Conservation (phyloP, 257 asterid species). For the Solanum rostratum region DNA sequence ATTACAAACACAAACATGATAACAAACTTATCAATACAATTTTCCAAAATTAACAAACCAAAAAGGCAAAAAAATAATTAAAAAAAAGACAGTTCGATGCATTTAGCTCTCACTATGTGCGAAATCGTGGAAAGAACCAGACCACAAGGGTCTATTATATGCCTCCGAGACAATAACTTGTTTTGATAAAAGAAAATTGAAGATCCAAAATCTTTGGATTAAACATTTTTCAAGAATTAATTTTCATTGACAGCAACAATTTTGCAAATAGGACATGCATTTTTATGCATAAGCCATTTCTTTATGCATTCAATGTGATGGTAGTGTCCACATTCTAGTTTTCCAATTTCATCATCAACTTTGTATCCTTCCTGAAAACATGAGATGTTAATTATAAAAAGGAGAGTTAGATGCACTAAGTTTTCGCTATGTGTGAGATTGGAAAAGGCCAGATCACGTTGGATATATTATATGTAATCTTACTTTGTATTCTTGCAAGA, state of each 20-base stretch:
- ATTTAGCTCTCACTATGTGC: no score
- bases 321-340: conserved; percentile 45
- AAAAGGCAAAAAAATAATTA: no score
- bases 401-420: background rate
- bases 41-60: background rate
- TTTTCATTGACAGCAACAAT: conserved; percentile 13
- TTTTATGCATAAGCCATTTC: conserved; percentile 53
- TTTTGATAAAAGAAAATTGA: background rate
- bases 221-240: background rate
- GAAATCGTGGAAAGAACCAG: no score
- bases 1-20: background rate
- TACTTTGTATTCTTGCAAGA: background rate
- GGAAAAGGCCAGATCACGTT: background rate
- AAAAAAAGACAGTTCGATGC: no score
- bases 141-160: no score
- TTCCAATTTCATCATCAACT: conserved; percentile 24
- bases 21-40: background rate
- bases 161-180: background rate
- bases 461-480: background rate
- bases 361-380: conserved; percentile 33
- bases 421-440: background rate
- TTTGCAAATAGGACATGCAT: conserved; percentile 55
- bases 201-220: background rate
- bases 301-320: conserved; percentile 55
- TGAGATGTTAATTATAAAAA: background rate